phyloP scores from a whole-genome alignment of 1,139 yeast genomes.

The Kodamaea sp. region DNA sequence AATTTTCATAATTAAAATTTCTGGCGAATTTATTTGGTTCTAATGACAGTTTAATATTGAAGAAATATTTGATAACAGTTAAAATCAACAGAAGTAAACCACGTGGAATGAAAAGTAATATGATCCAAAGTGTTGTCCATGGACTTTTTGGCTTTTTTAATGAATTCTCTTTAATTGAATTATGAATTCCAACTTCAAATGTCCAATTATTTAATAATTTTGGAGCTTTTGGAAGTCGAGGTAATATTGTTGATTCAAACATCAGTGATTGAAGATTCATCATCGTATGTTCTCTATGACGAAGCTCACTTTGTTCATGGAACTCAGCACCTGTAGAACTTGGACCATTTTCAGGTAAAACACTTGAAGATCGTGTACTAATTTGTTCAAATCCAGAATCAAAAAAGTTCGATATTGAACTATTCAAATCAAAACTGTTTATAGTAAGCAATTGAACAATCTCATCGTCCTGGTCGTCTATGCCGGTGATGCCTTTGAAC shows the following conservation, averaged over 20 bases:
- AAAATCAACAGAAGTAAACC: conserved; percentile 32
- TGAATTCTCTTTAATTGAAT: conserved; percentile 23
- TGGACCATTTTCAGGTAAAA: conserved; percentile 1
- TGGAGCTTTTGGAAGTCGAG: conserved; percentile 43
- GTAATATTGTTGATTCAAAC: conserved; percentile 33
- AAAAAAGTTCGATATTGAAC: conserved; percentile 48
- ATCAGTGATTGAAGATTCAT: conserved; percentile 34
- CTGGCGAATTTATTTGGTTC: conserved; percentile 11
- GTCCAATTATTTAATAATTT: conserved; percentile 41
- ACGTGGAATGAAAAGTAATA: conserved; percentile 46
- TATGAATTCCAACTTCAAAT: conserved; percentile 44
- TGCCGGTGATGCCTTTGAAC: conserved; percentile 46
- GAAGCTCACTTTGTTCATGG: conserved; percentile 7
- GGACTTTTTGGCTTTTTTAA: conserved; percentile 2
- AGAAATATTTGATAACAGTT: conserved; percentile 31
- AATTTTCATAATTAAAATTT: conserved; percentile 15
- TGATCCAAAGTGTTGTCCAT: conserved; percentile 29
- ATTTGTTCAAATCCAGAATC: conserved; percentile 45
- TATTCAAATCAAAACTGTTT: conserved; percentile 48
- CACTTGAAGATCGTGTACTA: conserved; percentile 5
- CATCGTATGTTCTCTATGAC: conserved; percentile 6
- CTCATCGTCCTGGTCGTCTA: conserved; percentile 30
- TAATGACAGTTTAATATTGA: conserved; percentile 19
- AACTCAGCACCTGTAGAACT: conserved; percentile 10
- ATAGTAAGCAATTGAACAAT: conserved; percentile 36